Evolutionary conservation across 306 rosid species (phyloP), one percentile per base, ranked within the genome.

Genomic region (Vicia faba): DNA sequence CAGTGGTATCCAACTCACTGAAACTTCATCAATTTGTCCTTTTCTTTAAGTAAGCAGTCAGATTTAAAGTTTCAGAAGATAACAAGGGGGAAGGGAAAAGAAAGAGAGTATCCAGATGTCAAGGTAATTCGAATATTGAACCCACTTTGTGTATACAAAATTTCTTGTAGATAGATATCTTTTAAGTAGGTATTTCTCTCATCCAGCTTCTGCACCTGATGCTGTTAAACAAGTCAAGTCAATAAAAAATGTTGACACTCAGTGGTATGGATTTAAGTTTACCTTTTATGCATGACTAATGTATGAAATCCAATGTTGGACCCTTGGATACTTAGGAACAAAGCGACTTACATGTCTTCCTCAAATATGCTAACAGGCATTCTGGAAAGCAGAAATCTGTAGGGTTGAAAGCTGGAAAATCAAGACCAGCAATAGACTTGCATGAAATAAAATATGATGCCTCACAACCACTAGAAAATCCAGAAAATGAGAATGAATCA

Each of bases 131-230:
- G 38, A 43, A 65, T 63, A 20, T 64, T 49, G 25, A 39, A 58
- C 55, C 57, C 11, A 69, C 62, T 70, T 19, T 61, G 28, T 72
- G 35, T 57, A 11, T 58, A 18, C 19, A 18, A 46, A 50, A 57
- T 55, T 63, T 59, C 63, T 25, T 43, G 18, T 68, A 20, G 57
- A n/a, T n/a, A n/a, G n/a, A 39, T 66, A 46, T 73, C 63, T 63
- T 57, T 26, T 61, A 56, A 69, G 39, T n/a, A 26, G 61, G 69
- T 71, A 36, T 69, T 70, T 73, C 35, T 56, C 71, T 63, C 40
- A 44, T 81, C 91, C 87, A 92, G 96, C 86, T 68, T 66, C 81
- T 55, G 86, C 55, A 66, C 76, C 83, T 60, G 70, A 79, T 67
- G 75, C 66, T 5, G 39, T 16, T 75, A 66, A 82, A 78, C 68